Evolutionary conservation across 1,284 basidiomycete genomes (phyloP).

Genomic region (Ganoderma lingzhi): DNA sequence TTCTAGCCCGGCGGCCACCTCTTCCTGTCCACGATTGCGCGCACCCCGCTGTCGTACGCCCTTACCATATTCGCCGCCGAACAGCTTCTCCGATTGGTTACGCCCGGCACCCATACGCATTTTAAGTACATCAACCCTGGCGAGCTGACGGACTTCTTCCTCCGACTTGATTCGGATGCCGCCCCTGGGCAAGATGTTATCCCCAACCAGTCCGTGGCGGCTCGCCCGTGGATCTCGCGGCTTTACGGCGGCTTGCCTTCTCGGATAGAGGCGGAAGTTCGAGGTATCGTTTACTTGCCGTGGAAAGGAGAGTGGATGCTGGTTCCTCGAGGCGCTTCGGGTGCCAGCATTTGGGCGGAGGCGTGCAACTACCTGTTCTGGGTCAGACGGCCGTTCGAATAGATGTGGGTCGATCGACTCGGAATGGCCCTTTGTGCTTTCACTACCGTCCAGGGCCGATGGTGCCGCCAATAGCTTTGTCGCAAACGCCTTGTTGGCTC

Average conservation of each 20-base stretch:
- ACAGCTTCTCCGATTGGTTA: slow-evolving; percentile 82
- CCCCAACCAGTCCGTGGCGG: not conserved
- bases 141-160: slow-evolving; percentile 90
- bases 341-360: slow-evolving; percentile 63
- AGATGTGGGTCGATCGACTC: not conserved
- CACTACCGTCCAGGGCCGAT: not conserved
- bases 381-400: slow-evolving; percentile 66
- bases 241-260: slow-evolving; percentile 53
- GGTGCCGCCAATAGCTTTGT: not conserved
- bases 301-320: slow-evolving; percentile 79
- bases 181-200: slow-evolving; percentile 29
- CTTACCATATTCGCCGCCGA: slow-evolving; percentile 95
- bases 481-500: not conserved
- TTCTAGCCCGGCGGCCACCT: slow-evolving; percentile 92
- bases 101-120: slow-evolving; percentile 92
- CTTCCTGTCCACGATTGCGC: slow-evolving; percentile 95
- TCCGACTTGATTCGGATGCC: slow-evolving; percentile 56
- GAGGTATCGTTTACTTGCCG: slow-evolving; percentile 87
- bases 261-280: slow-evolving; percentile 79
- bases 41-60: slow-evolving; percentile 90
- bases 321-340: slow-evolving; percentile 63
- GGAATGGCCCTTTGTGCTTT: not conserved
- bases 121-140: slow-evolving; percentile 90
- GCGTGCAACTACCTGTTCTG: slow-evolving; percentile 87
- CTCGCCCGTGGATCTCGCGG: slow-evolving; percentile 53